Base-by-base conservation (phyloP, 495 filamentous ascomycete genomes). In the Penicillium bialowiezense region DNA sequence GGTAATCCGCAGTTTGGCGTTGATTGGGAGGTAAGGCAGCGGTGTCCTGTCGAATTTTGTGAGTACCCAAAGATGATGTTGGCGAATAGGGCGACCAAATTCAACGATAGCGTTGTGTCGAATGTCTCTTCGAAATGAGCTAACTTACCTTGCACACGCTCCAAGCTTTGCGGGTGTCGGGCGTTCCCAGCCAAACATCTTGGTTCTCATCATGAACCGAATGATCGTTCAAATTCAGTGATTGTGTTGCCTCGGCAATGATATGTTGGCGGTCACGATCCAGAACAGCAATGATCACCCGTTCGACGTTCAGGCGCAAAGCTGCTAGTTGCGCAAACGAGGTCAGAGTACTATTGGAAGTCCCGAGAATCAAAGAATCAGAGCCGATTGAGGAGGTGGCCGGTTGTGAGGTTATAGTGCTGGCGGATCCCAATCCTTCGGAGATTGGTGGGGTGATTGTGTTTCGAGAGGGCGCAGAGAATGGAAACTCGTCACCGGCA, bases 291-390 rank as follows among this genome's bases (percentile, higher is more conserved):
- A 69, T 58, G 4, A 64, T 31, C 5, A 60, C 72, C 19, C 75
- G 65, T 41, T 74, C 67, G 6, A 64, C 70, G 31, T 73, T 59
- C 12, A 74, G 48, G 14, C 74, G 60, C 21, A 75, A 51, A 2
- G 74, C 74, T n/a, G 70, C 70, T 9, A 76, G 52, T 32, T 77
- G 73, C 7, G 71, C 64, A 50, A 68, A 66, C 6, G 75, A 70
- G 0, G 66, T 73, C 20, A 88, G 67, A 23, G 76, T 77, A 9
- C 78, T 76, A 56, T 88, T 86, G 5, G 59, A 53, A 15, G 55
- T 40, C 8, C 58, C 62, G n/a, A 67, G 43, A 9, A 59, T 34
- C 17, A 64, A 44, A 5, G 40, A 15, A 17, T 64, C 61, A 1
- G 58, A 38, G 10, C 58, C 58, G 9, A 47, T 9, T n/a, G 52